Percentiles rank a stretch among this genome's conserved stretches.
Evolutionary conservation across 768 basidiomycete species (phyloP).

Genomic region (Leccinum obscurum): DNA sequence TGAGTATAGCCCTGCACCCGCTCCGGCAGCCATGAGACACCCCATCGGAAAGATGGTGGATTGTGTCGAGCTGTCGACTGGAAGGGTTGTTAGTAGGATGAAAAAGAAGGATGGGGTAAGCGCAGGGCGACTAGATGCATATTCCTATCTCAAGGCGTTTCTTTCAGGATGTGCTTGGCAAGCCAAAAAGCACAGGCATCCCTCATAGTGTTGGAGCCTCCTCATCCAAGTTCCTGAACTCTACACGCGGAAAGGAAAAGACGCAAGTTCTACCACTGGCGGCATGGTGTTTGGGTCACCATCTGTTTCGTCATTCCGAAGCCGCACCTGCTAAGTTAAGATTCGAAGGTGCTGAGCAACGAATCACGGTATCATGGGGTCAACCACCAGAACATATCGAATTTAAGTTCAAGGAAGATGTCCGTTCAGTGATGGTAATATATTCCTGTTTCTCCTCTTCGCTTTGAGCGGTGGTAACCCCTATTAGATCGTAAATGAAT

Average conservation of each 20-base stretch:
- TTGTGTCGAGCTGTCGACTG: conserved; percentile 8
- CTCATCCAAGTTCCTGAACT: conserved; percentile 27
- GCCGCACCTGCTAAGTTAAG: conserved; percentile 13
- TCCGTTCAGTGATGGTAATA: conserved; percentile 17
- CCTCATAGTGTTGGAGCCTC: conserved; percentile 29
- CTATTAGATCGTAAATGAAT: conserved; percentile 27
- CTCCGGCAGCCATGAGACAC: conserved; percentile 6
- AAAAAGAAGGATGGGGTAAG: conserved; percentile 28
- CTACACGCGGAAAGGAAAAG: conserved; percentile 11
- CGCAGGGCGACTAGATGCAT: background rate
- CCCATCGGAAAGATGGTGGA: background rate
- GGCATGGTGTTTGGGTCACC: conserved; percentile 32
- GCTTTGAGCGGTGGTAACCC: conserved; percentile 6
- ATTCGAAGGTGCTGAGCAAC: conserved; percentile 12
- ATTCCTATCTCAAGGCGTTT: conserved; percentile 6
- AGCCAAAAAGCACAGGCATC: background rate
- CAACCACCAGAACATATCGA: conserved; percentile 9
- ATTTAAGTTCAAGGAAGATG: conserved; percentile 21
- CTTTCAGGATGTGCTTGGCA: conserved; percentile 6
- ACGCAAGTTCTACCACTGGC: conserved; percentile 19
- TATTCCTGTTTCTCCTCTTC: background rate
- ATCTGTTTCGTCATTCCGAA: conserved; percentile 15
- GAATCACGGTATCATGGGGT: conserved; percentile 14
- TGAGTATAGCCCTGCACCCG: conserved; percentile 4
- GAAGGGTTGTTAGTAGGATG: conserved; percentile 18